Conservation (phyloP, 768 basidiomycete species). For the Amyloporia xantha region DNA sequence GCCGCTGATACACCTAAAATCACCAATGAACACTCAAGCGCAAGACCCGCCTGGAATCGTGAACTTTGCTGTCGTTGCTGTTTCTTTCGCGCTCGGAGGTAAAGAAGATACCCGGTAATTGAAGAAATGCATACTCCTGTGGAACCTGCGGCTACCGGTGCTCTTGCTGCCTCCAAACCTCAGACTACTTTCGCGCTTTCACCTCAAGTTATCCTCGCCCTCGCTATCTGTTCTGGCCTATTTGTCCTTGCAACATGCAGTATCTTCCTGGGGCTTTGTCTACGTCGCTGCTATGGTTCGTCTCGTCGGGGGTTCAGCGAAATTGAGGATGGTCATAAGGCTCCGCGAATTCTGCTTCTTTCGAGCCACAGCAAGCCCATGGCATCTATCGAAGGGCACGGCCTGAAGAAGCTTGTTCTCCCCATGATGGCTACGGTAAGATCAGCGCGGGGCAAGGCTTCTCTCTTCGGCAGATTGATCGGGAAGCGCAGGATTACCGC, state of each 20-base stretch:
- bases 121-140: too few species aligned
- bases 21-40: too few species aligned
- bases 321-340: conserved; percentile 8
- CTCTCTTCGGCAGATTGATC: not conserved
- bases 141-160: too few species aligned
- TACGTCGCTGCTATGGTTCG: not conserved
- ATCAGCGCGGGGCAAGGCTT: not conserved
- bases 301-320: not conserved
- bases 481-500: not conserved
- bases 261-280: not conserved
- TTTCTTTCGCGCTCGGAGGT: too few species aligned
- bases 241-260: not conserved
- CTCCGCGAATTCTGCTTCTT: conserved; percentile 9
- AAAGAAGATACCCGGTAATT: too few species aligned
- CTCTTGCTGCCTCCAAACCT: too few species aligned
- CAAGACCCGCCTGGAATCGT: too few species aligned
- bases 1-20: too few species aligned
- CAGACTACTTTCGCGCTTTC: not conserved
- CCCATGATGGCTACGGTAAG: not conserved
- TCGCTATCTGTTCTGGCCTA: not conserved
- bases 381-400: not conserved
- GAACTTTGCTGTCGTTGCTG: too few species aligned
- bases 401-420: not conserved
- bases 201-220: not conserved
- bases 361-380: not conserved